These are phyloP conservation scores for Picea abies DNA, from an alignment of 83 land plant genomes.

Conservation along the genomic window DNA sequence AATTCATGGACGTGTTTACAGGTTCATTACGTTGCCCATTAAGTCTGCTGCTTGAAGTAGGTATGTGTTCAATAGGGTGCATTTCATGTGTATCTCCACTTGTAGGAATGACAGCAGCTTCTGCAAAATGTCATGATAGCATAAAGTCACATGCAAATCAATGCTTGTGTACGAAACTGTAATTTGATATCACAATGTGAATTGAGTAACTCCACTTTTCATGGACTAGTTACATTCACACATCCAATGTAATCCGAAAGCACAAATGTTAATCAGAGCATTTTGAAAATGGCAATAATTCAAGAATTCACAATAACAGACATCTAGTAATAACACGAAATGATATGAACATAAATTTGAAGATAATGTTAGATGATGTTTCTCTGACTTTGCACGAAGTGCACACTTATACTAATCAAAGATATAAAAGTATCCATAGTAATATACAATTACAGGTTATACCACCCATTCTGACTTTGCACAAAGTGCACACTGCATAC, in stretches of 20 bases:
- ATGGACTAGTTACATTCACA: background rate
- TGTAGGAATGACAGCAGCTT: slow-evolving; percentile 6
- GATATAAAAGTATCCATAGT: background rate
- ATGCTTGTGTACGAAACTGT: background rate
- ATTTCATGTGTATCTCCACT: background rate
- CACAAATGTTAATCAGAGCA: background rate
- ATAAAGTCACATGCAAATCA: background rate
- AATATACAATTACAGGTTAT: too few species aligned
- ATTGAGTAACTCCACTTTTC: background rate
- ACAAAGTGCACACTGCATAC: too few species aligned
- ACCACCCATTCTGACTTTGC: too few species aligned
- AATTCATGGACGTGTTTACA: background rate
- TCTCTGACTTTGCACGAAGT: background rate
- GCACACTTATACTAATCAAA: background rate
- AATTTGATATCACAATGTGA: background rate
- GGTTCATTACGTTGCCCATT: slow-evolving; percentile 3
- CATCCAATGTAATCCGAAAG: background rate
- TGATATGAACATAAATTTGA: too few species aligned
- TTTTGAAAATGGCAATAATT: background rate
- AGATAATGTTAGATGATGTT: background rate
- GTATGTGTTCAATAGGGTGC: background rate
- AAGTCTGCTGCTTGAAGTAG: background rate
- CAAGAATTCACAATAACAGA: too few species aligned
- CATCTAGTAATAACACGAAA: too few species aligned
- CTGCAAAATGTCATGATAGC: background rate